Evolutionary conservation across 1,284 basidiomycete genomes (phyloP), one percentile per base, ranked within the genome.

Genomic region (Austroboletus novae-zelandiae): DNA sequence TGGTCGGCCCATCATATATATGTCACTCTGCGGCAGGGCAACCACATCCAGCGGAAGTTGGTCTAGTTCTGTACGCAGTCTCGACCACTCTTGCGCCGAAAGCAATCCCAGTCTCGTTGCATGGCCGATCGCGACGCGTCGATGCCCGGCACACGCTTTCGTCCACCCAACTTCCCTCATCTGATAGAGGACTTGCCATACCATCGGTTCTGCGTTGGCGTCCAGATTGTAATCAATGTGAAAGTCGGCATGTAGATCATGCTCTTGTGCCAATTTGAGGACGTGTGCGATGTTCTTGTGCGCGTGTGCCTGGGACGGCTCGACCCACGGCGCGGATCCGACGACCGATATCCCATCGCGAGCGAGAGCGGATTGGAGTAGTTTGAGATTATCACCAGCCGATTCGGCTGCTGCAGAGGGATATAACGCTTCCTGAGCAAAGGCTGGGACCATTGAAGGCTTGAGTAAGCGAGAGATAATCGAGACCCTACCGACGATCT

Each of bases 181-280:
- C 48, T 71, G 61, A 13, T 64, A 59, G 31, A 84, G 73, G 36
- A 83, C 73, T 59, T 77, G 72, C 70, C 77, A 78, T 17, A 83
- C 76, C 50, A 84, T 74, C 17, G 81, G 80, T 52, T 77, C 73
- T 39, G 71, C 64, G 18, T 64, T 59, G 9, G 71, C 65, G 59
- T 83, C 74, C 49, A 85, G 70, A 66, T 80, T 84, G 66, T 81
- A 85, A 66, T 85, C 82, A 29, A 85, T 74, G 62, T 86, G 83
- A 61, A 85, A 84, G 62, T 85, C 82, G 45, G 74, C 73, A 57
- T 80, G 75, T 13, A 78, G 65, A 20, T 58, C 53, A 46, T 67
- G 58, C 30, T 62, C 60, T 45, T 64, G 59, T 4, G 80, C 78
- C 41, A 79, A 68, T 37, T 55, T 68, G 58, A 85, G 69, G 43